Evolutionary conservation across 345 rosid genomes (phyloP).

Genomic region (Isatis tinctoria): DNA sequence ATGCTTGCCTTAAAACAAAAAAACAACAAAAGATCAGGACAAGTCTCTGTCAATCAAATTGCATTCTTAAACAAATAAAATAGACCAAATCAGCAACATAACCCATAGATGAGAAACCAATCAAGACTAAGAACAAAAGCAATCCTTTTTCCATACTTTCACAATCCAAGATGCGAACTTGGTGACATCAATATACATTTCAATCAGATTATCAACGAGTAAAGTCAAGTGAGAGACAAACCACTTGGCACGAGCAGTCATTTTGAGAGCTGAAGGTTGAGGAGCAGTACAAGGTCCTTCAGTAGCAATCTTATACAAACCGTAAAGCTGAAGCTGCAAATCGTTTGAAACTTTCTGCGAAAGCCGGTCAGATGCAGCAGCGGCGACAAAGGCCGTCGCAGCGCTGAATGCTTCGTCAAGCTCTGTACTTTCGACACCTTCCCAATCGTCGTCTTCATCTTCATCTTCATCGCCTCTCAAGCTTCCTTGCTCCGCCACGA

Average conservation of each 20-base stretch:
- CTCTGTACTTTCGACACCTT: slow-evolving; percentile 93
- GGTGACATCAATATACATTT: neutral
- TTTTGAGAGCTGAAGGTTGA: slow-evolving; percentile 85
- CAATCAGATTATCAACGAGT: neutral
- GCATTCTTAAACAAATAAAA: neutral
- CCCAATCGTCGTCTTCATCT: slow-evolving; percentile 60
- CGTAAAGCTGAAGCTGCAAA: slow-evolving; percentile 73
- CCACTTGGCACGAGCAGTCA: slow-evolving; percentile 95
- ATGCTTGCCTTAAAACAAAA: slow-evolving; percentile 63
- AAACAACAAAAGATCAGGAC: neutral
- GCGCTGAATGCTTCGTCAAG: slow-evolving; percentile 83
- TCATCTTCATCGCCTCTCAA: slow-evolving; percentile 38
- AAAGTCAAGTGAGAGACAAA: slow-evolving; percentile 4
- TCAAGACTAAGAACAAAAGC: neutral
- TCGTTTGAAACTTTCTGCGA: slow-evolving; percentile 57
- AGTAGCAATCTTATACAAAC: slow-evolving; percentile 78
- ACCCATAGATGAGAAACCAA: neutral
- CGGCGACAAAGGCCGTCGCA: slow-evolving; percentile 75
- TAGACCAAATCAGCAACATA: neutral
- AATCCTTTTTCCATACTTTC: neutral
- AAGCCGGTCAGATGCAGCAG: slow-evolving; percentile 55
- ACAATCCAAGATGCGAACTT: neutral
- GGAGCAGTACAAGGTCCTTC: slow-evolving; percentile 86
- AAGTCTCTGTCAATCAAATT: slow-evolving; percentile 3
- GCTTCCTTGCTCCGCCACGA: slow-evolving; percentile 77